phyloP scores from a whole-genome alignment of 108 stramenopile species.

The Discostella pseudostelligera region DNA sequence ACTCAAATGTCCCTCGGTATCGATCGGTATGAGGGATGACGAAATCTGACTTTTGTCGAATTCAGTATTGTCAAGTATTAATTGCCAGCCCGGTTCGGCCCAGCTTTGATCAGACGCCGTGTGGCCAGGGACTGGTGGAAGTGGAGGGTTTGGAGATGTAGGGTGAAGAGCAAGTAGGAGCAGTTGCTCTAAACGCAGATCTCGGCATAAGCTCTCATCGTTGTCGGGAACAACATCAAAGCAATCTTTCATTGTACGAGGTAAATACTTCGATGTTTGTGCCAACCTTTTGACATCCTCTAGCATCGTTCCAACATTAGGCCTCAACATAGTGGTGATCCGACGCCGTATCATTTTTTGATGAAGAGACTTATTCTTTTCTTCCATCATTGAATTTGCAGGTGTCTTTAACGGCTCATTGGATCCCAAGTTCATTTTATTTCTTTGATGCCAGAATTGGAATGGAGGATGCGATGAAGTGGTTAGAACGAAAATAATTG shows the following conservation, averaged over 20 bases:
- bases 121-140: constrained; percentile 9
- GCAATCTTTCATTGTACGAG: not conserved
- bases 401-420: constrained; percentile 5
- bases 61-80: constrained; percentile 18
- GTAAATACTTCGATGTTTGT: not conserved
- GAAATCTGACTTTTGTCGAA: constrained; percentile 5
- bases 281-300: constrained; percentile 10
- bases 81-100: constrained; percentile 41
- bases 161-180: constrained; percentile 38
- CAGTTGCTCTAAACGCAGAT: constrained; percentile 32
- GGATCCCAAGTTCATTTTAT: constrained; percentile 16
- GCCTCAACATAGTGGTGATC: constrained; percentile 31
- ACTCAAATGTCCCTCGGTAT: constrained; percentile 20
- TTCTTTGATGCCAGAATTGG: constrained; percentile 1
- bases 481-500: not conserved
- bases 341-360: constrained; percentile 34
- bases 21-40: constrained; percentile 25
- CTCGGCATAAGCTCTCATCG: constrained; percentile 8
- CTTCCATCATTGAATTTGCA: constrained; percentile 8
- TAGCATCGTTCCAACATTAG: constrained; percentile 15
- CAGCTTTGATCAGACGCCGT: constrained; percentile 5
- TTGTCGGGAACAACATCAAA: constrained; percentile 16
- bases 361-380: constrained; percentile 24
- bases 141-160: constrained; percentile 9
- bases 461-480: constrained; percentile 1